These are phyloP conservation scores for Suillus ampliporus DNA, from an alignment of 768 basidiomycete species.

Conservation along the genomic window DNA sequence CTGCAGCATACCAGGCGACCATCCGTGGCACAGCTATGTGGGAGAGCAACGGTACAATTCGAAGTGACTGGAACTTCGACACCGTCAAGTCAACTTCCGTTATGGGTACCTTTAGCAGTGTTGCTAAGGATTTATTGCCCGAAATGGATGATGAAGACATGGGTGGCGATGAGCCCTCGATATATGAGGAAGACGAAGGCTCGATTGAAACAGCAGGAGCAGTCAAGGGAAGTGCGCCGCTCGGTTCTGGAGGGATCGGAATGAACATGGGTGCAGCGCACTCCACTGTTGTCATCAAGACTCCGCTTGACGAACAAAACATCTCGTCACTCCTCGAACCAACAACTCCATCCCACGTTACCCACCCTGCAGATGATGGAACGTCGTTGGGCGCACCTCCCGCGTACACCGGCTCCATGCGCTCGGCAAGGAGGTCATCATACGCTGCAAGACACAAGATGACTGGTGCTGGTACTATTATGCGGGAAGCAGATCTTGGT, in stretches of 20 bases:
- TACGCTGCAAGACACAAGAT: conserved; percentile 75
- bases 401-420: conserved; percentile 73
- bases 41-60: conserved; percentile 77
- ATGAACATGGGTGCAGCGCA: conserved; percentile 61
- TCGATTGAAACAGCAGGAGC: conserved; percentile 69
- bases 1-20: conserved; percentile 61
- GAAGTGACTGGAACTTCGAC: conserved; percentile 97
- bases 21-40: conserved; percentile 63
- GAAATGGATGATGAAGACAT: conserved; percentile 63
- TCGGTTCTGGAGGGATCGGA: conserved; percentile 46
- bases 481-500: conserved; percentile 85
- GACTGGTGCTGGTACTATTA: conserved; percentile 69
- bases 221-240: conserved; percentile 66
- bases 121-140: conserved; percentile 70
- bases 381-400: conserved; percentile 66
- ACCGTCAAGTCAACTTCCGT: conserved; percentile 74
- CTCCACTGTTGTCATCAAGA: conserved; percentile 76
- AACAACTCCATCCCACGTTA: conserved; percentile 37
- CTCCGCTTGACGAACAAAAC: conserved; percentile 46
- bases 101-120: conserved; percentile 79
- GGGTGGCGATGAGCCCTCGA: conserved; percentile 41
- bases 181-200: conserved; percentile 51
- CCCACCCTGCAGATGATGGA: conserved; percentile 25
- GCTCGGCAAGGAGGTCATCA: conserved; percentile 69
- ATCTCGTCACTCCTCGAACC: conserved; percentile 46